Percentiles rank a stretch among this genome's conserved stretches.
phyloP scores from a whole-genome alignment of 352 stramenopile species.

The Phytopythium kandeliae region DNA sequence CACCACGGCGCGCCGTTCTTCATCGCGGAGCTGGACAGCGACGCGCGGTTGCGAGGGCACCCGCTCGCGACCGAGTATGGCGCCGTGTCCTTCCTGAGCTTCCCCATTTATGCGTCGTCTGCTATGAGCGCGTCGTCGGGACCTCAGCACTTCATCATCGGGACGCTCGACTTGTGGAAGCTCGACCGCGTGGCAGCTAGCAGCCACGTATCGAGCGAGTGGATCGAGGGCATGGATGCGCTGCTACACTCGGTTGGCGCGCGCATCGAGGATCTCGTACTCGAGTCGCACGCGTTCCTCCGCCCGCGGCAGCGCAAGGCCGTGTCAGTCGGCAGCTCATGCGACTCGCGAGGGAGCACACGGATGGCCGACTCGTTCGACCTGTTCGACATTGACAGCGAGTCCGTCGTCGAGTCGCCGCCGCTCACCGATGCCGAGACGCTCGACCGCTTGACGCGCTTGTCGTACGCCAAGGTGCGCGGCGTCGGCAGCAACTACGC shows the following conservation, averaged over 20 bases:
- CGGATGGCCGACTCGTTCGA: slow-evolving; percentile 52
- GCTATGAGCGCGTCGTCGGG: slow-evolving; percentile 6
- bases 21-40: slow-evolving; percentile 47
- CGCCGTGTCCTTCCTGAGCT: slow-evolving; percentile 55
- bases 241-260: slow-evolving; percentile 32
- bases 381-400: slow-evolving; percentile 50
- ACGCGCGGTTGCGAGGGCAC: slow-evolving; percentile 62
- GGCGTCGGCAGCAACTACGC: slow-evolving; percentile 15
- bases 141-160: slow-evolving; percentile 36
- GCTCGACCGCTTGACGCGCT: slow-evolving; percentile 24
- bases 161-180: slow-evolving; percentile 66
- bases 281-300: slow-evolving; percentile 31
- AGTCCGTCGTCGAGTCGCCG: slow-evolving; percentile 28
- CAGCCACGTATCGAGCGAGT: slow-evolving; percentile 61
- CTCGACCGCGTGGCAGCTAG: slow-evolving; percentile 39
- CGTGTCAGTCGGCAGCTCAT: slow-evolving; percentile 52
- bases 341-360: slow-evolving; percentile 51
- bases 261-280: slow-evolving; percentile 42
- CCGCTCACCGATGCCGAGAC: slow-evolving; percentile 27
- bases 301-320: slow-evolving; percentile 35
- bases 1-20: slow-evolving; percentile 67
- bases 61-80: slow-evolving; percentile 57
- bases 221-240: slow-evolving; percentile 30
- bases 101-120: slow-evolving; percentile 53
- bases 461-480: slow-evolving; percentile 37